phyloP scores from a whole-genome alignment of 2,329 filamentous ascomycete species.

The Cladorrhinum sp. region DNA sequence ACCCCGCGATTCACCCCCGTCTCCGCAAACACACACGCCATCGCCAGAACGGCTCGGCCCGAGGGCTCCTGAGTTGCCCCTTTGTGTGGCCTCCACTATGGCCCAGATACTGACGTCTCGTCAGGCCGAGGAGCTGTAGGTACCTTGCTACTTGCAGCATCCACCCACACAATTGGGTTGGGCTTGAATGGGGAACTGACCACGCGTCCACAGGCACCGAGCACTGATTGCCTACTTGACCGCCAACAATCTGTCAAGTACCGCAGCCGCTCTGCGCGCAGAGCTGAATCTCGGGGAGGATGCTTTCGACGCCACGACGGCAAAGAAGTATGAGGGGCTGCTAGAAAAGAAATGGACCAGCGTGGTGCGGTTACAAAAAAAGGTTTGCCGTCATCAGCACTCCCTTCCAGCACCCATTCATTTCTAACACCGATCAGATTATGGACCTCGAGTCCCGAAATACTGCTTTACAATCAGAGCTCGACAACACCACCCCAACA shows the following conservation, averaged over 20 bases:
- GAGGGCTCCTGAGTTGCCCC: constrained; percentile 7
- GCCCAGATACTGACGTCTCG: constrained; percentile 71
- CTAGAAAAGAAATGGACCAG: constrained; percentile 99
- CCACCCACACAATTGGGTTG: neutral
- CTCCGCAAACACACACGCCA: constrained; percentile 9
- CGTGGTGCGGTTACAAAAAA: constrained; percentile 91
- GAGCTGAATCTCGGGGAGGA: constrained; percentile 71
- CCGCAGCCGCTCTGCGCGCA: constrained; percentile 68
- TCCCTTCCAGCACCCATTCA: constrained; percentile 5
- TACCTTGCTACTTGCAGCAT: constrained; percentile 25
- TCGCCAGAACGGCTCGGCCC: constrained; percentile 7
- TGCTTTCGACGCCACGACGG: constrained; percentile 72
- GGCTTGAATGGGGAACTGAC: neutral
- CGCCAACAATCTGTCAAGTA: constrained; percentile 67
- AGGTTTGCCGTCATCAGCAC: constrained; percentile 50
- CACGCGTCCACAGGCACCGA: constrained; percentile 66
- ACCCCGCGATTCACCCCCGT: constrained; percentile 11
- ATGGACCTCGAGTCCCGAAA: constrained; percentile 86
- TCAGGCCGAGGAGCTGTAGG: constrained; percentile 87
- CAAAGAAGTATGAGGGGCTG: constrained; percentile 91
- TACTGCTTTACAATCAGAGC: constrained; percentile 70
- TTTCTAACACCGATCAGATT: constrained; percentile 55
- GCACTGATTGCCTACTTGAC: constrained; percentile 86
- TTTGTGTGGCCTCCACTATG: constrained; percentile 48
- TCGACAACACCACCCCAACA: constrained; percentile 75